phyloP scores from a whole-genome alignment of 2,329 filamentous ascomycete species.

The Pestalotiopsis fici region DNA sequence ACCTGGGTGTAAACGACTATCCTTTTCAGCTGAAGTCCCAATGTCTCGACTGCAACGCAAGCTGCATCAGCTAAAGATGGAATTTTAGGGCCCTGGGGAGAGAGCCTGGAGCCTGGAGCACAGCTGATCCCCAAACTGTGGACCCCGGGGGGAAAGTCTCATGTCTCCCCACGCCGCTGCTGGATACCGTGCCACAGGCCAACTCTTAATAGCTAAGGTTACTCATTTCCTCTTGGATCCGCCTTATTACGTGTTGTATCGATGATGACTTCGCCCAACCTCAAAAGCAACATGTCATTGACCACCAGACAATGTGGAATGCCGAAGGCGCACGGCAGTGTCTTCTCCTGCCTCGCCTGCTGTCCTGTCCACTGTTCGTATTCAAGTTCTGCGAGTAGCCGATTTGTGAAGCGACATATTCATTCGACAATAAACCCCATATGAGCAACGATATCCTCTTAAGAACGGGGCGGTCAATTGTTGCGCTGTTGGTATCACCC shows the following conservation, averaged over 20 bases:
- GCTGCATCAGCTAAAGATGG: neutral
- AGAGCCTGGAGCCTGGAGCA: neutral
- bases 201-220: neutral
- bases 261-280: neutral
- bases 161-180: neutral
- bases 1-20: neutral
- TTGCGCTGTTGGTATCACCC: neutral
- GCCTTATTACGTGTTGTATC: neutral
- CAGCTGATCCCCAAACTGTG: neutral
- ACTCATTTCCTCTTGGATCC: neutral
- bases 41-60: neutral
- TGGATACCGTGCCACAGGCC: neutral
- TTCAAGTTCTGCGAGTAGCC: neutral
- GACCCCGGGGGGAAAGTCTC: neutral
- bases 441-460: neutral
- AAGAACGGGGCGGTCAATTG: neutral
- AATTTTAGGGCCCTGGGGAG: neutral
- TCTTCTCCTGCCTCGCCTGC: neutral
- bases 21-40: neutral
- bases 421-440: neutral
- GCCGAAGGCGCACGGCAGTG: neutral
- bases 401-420: neutral
- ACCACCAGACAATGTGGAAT: neutral
- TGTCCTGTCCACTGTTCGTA: neutral
- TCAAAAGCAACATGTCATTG: neutral